These are phyloP conservation scores for Blastobotrys attinorum DNA, from an alignment of 805 yeast genomes.

Conservation along the genomic window DNA sequence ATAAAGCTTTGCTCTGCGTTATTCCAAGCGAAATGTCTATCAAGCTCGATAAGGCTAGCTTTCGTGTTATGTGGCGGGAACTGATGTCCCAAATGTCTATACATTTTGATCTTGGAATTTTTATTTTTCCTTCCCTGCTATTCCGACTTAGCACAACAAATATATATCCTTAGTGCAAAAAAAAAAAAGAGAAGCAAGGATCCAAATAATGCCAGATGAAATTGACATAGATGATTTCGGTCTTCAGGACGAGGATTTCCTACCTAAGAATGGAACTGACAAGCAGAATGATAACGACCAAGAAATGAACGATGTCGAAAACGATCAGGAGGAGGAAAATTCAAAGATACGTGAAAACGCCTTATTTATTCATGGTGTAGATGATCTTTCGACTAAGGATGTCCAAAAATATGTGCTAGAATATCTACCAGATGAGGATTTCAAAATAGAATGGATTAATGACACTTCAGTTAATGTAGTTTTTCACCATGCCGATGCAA, in stretches of 20 bases:
- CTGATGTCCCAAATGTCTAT: no score
- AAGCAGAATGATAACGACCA: not conserved
- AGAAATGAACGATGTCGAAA: constrained; percentile 1
- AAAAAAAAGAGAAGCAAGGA: no score
- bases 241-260: constrained; percentile 10
- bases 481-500: constrained; percentile 37
- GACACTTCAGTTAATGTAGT: constrained; percentile 51
- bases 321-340: not conserved
- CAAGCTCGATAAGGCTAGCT: no score
- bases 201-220: constrained; percentile 1
- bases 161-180: not conserved
- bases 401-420: constrained; percentile 48
- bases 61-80: no score
- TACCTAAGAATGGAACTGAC: not conserved
- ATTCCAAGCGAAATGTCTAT: no score
- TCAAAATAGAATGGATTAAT: constrained; percentile 54
- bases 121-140: not conserved
- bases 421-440: constrained; percentile 33
- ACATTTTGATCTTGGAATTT: not conserved
- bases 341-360: constrained; percentile 36
- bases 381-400: constrained; percentile 51
- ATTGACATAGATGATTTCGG: constrained; percentile 10
- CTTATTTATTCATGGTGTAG: constrained; percentile 51
- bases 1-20: no score
- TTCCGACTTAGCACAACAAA: not conserved